These are phyloP conservation scores for Cordyceps cateniannulata DNA, from an alignment of 2,329 filamentous ascomycete species.

Conservation along the genomic window DNA sequence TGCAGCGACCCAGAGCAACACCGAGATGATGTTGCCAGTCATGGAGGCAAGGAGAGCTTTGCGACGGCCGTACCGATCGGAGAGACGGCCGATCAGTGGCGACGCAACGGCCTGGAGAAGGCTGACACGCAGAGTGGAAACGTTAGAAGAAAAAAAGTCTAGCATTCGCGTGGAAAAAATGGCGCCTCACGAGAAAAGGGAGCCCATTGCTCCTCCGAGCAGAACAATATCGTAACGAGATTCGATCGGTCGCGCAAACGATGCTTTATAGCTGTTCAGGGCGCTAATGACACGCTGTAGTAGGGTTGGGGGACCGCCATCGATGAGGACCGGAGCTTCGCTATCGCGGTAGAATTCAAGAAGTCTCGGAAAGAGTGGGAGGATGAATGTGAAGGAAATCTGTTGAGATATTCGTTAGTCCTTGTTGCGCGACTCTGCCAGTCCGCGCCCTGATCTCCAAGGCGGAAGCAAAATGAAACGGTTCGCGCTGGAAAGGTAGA, in stretches of 20 bases:
- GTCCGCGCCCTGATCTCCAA: background rate
- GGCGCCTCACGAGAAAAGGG: conserved; percentile 63
- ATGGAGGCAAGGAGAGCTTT: conserved; percentile 86
- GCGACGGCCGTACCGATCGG: conserved; percentile 80
- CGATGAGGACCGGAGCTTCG: conserved; percentile 51
- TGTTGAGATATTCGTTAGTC: conserved; percentile 29
- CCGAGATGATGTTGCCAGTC: conserved; percentile 86
- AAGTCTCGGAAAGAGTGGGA: conserved; percentile 90
- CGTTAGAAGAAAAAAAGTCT: background rate
- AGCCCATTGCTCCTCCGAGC: conserved; percentile 86
- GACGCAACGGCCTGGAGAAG: conserved; percentile 89
- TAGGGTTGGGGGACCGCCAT: conserved; percentile 52
- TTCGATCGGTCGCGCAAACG: conserved; percentile 87
- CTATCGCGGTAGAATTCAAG: conserved; percentile 92
- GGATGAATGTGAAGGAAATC: conserved; percentile 98
- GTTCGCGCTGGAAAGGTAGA: background rate
- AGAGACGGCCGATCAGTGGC: conserved; percentile 81
- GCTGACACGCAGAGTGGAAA: conserved; percentile 33
- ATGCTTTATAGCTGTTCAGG: conserved; percentile 90
- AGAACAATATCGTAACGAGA: conserved; percentile 96
- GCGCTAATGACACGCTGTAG: conserved; percentile 74
- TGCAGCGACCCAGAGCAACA: conserved; percentile 88
- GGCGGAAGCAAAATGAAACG: background rate
- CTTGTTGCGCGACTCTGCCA: background rate
- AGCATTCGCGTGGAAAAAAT: background rate